phyloP scores from a whole-genome alignment of 2,329 filamentous ascomycete species.

The Aspergillus puulaauensis region DNA sequence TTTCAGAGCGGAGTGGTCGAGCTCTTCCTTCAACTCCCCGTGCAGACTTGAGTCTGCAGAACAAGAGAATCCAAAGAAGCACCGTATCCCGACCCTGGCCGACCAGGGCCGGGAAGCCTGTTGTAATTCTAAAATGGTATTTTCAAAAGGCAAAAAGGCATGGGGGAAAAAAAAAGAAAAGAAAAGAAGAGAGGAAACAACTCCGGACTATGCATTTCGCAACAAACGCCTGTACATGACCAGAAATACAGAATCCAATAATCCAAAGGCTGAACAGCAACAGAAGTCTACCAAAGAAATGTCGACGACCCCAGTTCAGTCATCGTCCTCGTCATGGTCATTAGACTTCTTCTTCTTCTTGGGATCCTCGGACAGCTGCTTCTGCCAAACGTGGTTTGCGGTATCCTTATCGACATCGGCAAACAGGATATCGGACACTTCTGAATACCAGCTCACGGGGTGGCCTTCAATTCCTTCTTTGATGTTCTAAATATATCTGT shows the following conservation, averaged over 20 bases:
- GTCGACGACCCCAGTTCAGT: slow-evolving; percentile 18
- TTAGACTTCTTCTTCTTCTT: slow-evolving; percentile 40
- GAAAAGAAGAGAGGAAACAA: slow-evolving; percentile 18
- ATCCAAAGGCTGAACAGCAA: slow-evolving; percentile 13
- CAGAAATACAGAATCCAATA: slow-evolving; percentile 20
- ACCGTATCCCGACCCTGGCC: background rate
- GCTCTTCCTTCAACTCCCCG: slow-evolving; percentile 3
- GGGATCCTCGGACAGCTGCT: slow-evolving; percentile 58
- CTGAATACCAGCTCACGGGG: slow-evolving; percentile 87
- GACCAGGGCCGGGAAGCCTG: background rate
- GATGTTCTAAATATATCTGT: slow-evolving; percentile 70
- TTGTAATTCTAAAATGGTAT: slow-evolving; percentile 9
- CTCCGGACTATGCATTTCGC: slow-evolving; percentile 36
- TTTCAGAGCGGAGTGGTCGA: slow-evolving; percentile 20
- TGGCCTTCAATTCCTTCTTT: slow-evolving; percentile 93
- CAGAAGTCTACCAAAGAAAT: slow-evolving; percentile 20
- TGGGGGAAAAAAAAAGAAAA: background rate
- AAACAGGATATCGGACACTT: slow-evolving; percentile 92
- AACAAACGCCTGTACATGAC: slow-evolving; percentile 33
- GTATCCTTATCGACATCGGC: slow-evolving; percentile 70
- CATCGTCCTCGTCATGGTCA: slow-evolving; percentile 25
- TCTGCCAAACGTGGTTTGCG: slow-evolving; percentile 72
- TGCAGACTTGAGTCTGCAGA: background rate
- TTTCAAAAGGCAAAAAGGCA: background rate
- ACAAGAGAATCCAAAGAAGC: background rate